Evolutionary conservation across 140 eudicot genomes (phyloP).

Genomic region (Eryngium alpinum): DNA sequence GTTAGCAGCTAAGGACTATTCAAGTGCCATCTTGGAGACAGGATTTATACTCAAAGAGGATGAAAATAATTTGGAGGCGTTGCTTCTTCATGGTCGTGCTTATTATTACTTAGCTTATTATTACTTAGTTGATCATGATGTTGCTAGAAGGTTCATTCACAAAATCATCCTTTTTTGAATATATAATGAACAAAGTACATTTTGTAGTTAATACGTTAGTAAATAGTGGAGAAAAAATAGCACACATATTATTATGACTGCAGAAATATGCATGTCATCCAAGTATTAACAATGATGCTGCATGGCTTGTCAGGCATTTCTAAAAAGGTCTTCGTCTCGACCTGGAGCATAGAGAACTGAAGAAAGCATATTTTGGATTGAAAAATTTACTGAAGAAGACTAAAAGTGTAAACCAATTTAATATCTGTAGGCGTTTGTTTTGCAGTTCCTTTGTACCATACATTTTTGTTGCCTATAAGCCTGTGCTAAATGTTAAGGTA

Average conservation of each 20-base stretch:
- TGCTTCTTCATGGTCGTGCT: conserved; percentile 87
- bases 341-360: conserved; percentile 83
- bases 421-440: not conserved
- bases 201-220: not conserved
- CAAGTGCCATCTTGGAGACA: conserved; percentile 71
- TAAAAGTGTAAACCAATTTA: conserved; percentile 46
- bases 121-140: conserved; percentile 95
- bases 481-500: not conserved
- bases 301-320: conserved; percentile 62
- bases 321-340: conserved; percentile 91
- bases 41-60: conserved; percentile 83
- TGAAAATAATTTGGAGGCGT: conserved; percentile 68
- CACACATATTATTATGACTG: not conserved
- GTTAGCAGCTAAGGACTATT: conserved; percentile 66
- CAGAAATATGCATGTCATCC: not conserved
- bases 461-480: not conserved
- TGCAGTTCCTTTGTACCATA: not conserved
- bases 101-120: conserved; percentile 91
- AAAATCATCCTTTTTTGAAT: not conserved
- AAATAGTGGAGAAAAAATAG: not conserved
- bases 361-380: conserved; percentile 88
- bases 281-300: not conserved
- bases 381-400: conserved; percentile 85
- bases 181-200: not conserved
- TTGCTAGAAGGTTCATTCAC: conserved; percentile 64